Evolutionary conservation across 2,329 filamentous ascomycete species (phyloP).

Genomic region (Phaeophleospora eucalypticola): DNA sequence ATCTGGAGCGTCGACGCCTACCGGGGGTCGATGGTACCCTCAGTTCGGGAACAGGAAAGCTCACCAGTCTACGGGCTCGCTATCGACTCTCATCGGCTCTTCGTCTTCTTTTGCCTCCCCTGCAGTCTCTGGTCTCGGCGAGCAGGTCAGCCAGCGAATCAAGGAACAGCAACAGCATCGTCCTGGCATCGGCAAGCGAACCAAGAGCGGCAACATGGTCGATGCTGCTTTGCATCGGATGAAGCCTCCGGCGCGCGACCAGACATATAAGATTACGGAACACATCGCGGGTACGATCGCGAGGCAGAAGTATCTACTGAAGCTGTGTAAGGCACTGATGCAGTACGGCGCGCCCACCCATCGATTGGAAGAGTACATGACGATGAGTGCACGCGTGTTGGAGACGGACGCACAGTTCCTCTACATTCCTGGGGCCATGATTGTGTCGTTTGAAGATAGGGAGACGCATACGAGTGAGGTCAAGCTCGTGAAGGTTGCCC

Average conservation of each 20-base stretch:
- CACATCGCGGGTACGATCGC: conserved; percentile 67
- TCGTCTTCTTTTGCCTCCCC: conserved; percentile 43
- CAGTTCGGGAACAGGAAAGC: conserved; percentile 37
- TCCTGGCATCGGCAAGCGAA: conserved; percentile 24
- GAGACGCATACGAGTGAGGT: conserved; percentile 75
- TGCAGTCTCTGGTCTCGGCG: conserved; percentile 38
- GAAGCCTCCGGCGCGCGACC: conserved; percentile 39
- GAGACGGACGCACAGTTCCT: conserved; percentile 86
- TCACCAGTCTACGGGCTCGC: conserved; percentile 39
- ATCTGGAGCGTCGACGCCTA: conserved; percentile 43
- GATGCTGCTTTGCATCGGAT: conserved; percentile 29
- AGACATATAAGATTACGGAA: conserved; percentile 56
- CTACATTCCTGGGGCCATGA: conserved; percentile 90
- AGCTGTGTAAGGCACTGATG: conserved; percentile 83
- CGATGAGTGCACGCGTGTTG: conserved; percentile 81
- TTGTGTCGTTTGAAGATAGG: conserved; percentile 79
- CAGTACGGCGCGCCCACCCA: conserved; percentile 86
- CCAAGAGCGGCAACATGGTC: conserved; percentile 33
- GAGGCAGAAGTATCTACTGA: conserved; percentile 77
- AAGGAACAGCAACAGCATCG: conserved; percentile 37
- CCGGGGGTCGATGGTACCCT: conserved; percentile 16
- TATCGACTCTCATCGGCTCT: conserved; percentile 43
- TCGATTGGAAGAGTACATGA: conserved; percentile 86
- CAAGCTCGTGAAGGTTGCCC: conserved; percentile 64
- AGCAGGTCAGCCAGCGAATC: conserved; percentile 40